Conservation (phyloP, 805 yeast genomes). For the Candida khao-thaluensis region DNA sequence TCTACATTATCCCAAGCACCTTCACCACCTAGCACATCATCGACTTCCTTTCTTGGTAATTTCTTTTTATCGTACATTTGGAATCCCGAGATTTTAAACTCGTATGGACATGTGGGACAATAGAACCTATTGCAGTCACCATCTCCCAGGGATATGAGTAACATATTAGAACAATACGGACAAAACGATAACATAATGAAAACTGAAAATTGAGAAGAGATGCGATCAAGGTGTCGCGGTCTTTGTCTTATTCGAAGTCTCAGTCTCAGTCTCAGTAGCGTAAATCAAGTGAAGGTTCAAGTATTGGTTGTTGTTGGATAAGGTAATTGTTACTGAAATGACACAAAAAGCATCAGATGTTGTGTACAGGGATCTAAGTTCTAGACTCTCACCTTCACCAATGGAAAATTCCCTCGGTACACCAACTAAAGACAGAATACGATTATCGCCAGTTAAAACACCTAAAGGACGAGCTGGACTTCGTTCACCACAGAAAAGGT, state of each 20-base stretch:
- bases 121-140: conserved; percentile 65
- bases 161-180: conserved; percentile 92
- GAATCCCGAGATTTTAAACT: conserved; percentile 80
- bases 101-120: conserved; percentile 95
- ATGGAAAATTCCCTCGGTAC: conserved; percentile 1
- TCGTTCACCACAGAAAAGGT: conserved; percentile 42
- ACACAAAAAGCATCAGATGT: neutral
- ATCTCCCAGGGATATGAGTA: conserved; percentile 51
- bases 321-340: no score
- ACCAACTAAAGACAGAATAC: neutral
- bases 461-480: conserved; percentile 49
- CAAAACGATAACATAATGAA: conserved; percentile 82
- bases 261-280: neutral
- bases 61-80: conserved; percentile 83
- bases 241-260: neutral
- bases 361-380: no score
- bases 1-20: conserved; percentile 99
- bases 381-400: conserved; percentile 9
- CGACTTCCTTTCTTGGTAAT: conserved; percentile 84
- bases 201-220: neutral
- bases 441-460: conserved; percentile 28
- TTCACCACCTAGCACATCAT: conserved; percentile 93
- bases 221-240: neutral
- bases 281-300: no score
- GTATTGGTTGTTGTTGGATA: no score